phyloP scores from a whole-genome alignment of 495 filamentous ascomycete species.

The Talaromyces liani region DNA sequence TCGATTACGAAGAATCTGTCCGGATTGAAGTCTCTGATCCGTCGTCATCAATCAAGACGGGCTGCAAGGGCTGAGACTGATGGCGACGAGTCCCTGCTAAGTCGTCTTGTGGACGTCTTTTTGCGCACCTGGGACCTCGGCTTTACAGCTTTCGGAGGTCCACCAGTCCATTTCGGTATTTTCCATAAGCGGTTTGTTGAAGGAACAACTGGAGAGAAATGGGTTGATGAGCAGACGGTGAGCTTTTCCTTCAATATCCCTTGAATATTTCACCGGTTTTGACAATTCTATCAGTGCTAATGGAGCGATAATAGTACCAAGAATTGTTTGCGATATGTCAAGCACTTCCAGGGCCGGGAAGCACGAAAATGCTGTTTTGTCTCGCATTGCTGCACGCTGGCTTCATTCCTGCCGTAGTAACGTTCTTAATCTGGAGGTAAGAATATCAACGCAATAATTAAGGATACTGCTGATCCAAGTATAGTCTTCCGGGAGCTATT shows the following conservation, averaged over 20 bases:
- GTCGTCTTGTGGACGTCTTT: conserved; percentile 26
- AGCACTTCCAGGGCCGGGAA: conserved; percentile 66
- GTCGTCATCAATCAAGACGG: not conserved
- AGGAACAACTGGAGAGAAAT: conserved; percentile 38
- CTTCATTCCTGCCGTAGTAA: conserved; percentile 51
- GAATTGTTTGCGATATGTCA: conserved; percentile 78
- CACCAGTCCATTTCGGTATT: conserved; percentile 66
- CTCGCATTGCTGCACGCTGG: conserved; percentile 62
- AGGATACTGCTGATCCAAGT: not conserved
- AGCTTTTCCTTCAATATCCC: not conserved
- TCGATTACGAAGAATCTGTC: not conserved
- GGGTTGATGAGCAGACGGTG: conserved; percentile 72
- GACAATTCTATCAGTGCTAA: not conserved
- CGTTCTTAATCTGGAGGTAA: conserved; percentile 64
- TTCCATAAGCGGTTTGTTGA: conserved; percentile 59
- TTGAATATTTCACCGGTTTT: not conserved
- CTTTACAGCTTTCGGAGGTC: conserved; percentile 65
- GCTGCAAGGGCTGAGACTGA: not conserved
- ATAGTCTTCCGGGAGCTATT: conserved; percentile 64
- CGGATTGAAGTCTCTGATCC: not conserved
- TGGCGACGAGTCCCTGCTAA: not conserved
- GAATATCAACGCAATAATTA: not conserved
- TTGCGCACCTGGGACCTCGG: conserved; percentile 57
- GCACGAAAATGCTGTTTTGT: conserved; percentile 75
- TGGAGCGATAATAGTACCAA: conserved; percentile 50